Percentiles rank a stretch among this genome's conserved stretches.
phyloP scores from a whole-genome alignment of 1,284 basidiomycete species.

The Meripilus lineatus region DNA sequence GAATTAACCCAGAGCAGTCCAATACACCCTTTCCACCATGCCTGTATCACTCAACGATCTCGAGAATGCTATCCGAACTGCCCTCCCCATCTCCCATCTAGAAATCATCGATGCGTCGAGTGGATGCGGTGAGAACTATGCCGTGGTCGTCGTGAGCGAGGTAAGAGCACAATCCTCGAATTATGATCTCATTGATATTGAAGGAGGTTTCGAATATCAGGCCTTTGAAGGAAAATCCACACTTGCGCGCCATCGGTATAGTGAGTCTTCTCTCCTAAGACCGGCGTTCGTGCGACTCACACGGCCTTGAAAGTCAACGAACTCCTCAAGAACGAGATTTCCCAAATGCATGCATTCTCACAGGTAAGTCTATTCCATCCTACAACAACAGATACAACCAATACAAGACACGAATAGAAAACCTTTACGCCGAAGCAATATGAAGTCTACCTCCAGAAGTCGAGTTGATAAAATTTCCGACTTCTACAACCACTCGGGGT shows the following conservation, averaged over 20 bases:
- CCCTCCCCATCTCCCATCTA: slow-evolving; percentile 57
- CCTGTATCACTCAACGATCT: slow-evolving; percentile 51
- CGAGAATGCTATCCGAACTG: slow-evolving; percentile 54
- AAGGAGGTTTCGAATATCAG: slow-evolving; percentile 27
- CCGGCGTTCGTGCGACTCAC: background rate
- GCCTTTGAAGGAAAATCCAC: slow-evolving; percentile 73
- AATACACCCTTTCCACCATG: slow-evolving; percentile 36
- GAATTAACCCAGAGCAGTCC: background rate
- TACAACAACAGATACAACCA: background rate
- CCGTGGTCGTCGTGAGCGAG: slow-evolving; percentile 70
- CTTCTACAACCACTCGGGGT: too few species aligned
- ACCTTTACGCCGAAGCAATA: slow-evolving; percentile 72
- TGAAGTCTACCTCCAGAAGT: slow-evolving; percentile 33
- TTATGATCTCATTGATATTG: background rate
- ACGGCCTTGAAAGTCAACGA: slow-evolving; percentile 56
- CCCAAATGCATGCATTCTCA: slow-evolving; percentile 80
- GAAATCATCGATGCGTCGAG: slow-evolving; percentile 71
- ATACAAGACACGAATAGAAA: slow-evolving; percentile 43
- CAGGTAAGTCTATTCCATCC: slow-evolving; percentile 45
- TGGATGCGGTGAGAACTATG: slow-evolving; percentile 75
- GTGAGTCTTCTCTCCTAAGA: slow-evolving; percentile 32
- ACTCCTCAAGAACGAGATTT: slow-evolving; percentile 63
- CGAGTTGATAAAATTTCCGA: background rate
- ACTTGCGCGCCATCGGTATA: slow-evolving; percentile 62
- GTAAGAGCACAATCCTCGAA: slow-evolving; percentile 31